phyloP scores from a whole-genome alignment of 192 early-diverging fungal genomes.

The Rhizoclosmatium globosum region DNA sequence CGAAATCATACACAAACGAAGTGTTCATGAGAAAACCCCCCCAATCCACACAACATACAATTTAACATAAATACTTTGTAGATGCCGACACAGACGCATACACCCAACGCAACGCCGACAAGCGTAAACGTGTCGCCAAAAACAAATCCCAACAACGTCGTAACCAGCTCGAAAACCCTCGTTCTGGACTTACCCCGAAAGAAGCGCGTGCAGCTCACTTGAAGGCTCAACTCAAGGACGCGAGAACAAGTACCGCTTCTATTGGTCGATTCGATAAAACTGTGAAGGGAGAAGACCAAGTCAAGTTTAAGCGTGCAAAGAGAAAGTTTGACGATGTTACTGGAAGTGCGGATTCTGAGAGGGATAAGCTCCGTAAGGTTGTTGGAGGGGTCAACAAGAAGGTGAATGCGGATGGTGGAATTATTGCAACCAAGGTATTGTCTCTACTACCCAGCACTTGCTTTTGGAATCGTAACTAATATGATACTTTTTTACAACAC shows the following conservation, averaged over 20 bases:
- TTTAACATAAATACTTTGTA: slow-evolving; percentile 5
- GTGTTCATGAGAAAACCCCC: no score
- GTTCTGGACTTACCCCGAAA: slow-evolving; percentile 48
- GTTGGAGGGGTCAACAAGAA: slow-evolving; percentile 47
- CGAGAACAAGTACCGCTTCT: slow-evolving; percentile 87
- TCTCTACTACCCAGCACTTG: no score
- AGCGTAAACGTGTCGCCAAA: slow-evolving; percentile 89
- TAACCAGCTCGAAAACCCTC: slow-evolving; percentile 78
- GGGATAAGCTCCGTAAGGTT: slow-evolving; percentile 41
- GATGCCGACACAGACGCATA: slow-evolving; percentile 93
- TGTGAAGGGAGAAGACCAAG: slow-evolving; percentile 81
- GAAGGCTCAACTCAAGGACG: slow-evolving; percentile 73
- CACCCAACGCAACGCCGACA: slow-evolving; percentile 77
- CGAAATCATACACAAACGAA: no score
- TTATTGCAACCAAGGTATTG: slow-evolving; percentile 49
- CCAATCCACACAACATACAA: neutral
- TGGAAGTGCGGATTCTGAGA: slow-evolving; percentile 29
- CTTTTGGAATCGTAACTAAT: neutral
- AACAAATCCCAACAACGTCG: slow-evolving; percentile 87
- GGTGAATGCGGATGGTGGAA: slow-evolving; percentile 46
- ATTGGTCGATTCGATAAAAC: slow-evolving; percentile 90
- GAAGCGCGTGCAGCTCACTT: slow-evolving; percentile 80
- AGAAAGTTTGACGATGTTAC: slow-evolving; percentile 54
- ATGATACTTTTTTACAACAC: neutral
- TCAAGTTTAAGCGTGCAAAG: slow-evolving; percentile 70